A percentile compares a stretch with the other conserved stretches of the same genome.
phyloP scores from a whole-genome alignment of 768 basidiomycete genomes.

The Suillus subluteus region DNA sequence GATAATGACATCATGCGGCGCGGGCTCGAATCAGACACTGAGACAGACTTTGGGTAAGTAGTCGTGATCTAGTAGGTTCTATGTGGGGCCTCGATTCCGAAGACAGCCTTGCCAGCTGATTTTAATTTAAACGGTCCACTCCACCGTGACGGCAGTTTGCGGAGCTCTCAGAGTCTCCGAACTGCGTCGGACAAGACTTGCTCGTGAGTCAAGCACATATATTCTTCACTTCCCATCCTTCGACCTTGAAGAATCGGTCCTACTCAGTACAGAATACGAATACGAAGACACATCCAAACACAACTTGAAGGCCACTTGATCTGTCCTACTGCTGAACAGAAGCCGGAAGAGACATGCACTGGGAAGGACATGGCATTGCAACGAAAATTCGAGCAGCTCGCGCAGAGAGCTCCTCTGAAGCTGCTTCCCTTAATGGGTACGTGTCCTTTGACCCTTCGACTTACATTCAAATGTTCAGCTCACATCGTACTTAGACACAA shows the following conservation, averaged over 20 bases:
- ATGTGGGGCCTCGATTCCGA: too few species aligned
- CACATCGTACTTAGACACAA: constrained; percentile 42
- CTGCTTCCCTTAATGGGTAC: constrained; percentile 45
- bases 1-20: too few species aligned
- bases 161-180: not conserved
- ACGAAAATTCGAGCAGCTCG: constrained; percentile 6
- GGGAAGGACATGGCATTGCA: not conserved
- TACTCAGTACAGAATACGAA: not conserved
- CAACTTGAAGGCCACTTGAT: not conserved
- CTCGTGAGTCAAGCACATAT: not conserved
- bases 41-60: too few species aligned
- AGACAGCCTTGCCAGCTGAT: too few species aligned
- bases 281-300: not conserved
- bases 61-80: too few species aligned
- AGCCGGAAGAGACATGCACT: constrained; percentile 1
- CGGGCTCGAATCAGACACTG: too few species aligned
- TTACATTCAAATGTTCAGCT: not conserved
- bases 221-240: not conserved
- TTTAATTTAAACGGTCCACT: too few species aligned
- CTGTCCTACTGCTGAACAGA: not conserved
- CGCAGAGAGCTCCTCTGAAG: constrained; percentile 41
- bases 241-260: not conserved
- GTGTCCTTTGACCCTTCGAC: not conserved
- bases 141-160: not conserved
- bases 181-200: not conserved